Evolutionary conservation across 257 asterid species (phyloP).

Genomic region (Cynanchum wilfordii): DNA sequence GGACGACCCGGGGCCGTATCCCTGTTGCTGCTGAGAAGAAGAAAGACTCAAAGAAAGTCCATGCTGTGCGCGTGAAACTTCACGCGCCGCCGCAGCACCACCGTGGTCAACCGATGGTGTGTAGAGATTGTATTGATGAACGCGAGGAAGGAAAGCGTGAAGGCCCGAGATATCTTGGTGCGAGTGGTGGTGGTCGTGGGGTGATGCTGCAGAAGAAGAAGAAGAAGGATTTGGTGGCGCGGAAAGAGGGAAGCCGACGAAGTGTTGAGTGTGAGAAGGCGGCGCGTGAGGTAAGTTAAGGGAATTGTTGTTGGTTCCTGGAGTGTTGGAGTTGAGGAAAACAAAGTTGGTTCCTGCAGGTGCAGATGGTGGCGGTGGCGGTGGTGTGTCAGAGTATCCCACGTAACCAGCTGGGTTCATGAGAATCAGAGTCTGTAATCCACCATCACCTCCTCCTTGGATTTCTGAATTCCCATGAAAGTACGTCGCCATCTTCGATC

Average conservation of each 20-base stretch:
- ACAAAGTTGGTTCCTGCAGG: conserved; percentile 40
- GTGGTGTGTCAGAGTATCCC: conserved; percentile 68
- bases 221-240: conserved; percentile 23
- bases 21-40: conserved; percentile 66
- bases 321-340: conserved; percentile 54
- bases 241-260: conserved; percentile 64
- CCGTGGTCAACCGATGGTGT: conserved; percentile 34
- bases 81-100: conserved; percentile 66
- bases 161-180: conserved; percentile 35
- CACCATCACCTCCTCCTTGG: conserved; percentile 73
- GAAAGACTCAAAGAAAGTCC: conserved; percentile 71
- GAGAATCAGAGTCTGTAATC: conserved; percentile 77
- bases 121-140: conserved; percentile 56
- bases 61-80: conserved; percentile 56
- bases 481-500: conserved; percentile 66
- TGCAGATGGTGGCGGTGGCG: conserved; percentile 24
- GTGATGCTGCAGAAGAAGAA: conserved; percentile 23
- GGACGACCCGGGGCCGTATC: conserved; percentile 1
- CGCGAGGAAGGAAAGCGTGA: conserved; percentile 67
- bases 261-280: conserved; percentile 52
- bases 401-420: conserved; percentile 88
- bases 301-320: conserved; percentile 20
- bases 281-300: conserved; percentile 55
- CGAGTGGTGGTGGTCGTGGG: background rate
- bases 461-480: conserved; percentile 81